phyloP scores from a whole-genome alignment of 1,284 basidiomycete genomes.

The Phlebopus sp. region DNA sequence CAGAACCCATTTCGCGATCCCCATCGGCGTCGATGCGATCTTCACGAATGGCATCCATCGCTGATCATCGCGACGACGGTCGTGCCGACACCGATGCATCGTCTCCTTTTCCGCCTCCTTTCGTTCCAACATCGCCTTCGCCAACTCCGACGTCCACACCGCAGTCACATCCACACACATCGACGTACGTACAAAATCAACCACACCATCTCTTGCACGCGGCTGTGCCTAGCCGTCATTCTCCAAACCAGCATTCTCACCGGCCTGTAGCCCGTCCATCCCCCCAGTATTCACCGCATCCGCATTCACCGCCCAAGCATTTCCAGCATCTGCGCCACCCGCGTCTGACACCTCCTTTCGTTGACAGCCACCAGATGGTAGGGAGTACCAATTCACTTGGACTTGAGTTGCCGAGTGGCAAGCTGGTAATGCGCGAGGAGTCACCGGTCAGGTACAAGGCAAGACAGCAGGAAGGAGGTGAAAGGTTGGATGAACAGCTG shows the following conservation, averaged over 20 bases:
- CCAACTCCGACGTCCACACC: slow-evolving; percentile 8
- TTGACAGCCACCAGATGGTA: slow-evolving; percentile 24
- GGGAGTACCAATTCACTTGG: slow-evolving; percentile 25
- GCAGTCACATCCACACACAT: slow-evolving; percentile 5
- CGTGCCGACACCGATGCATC: slow-evolving; percentile 1
- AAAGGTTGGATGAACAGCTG: slow-evolving; percentile 8
- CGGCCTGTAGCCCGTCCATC: slow-evolving; percentile 14
- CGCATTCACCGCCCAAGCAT: slow-evolving; percentile 12
- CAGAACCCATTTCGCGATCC: slow-evolving; percentile 10
- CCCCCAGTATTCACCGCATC: slow-evolving; percentile 20
- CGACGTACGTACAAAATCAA: slow-evolving; percentile 10
- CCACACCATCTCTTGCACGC: slow-evolving; percentile 2
- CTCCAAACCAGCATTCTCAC: slow-evolving; percentile 22
- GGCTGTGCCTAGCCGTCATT: not conserved
- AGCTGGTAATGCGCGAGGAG: slow-evolving; percentile 6
- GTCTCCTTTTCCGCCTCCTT: not conserved
- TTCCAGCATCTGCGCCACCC: slow-evolving; percentile 11
- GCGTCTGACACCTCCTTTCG: not conserved
- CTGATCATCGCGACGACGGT: slow-evolving; percentile 5
- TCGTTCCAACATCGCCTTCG: not conserved
- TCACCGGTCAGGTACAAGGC: slow-evolving; percentile 7
- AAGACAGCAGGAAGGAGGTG: not conserved
- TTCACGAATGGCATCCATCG: slow-evolving; percentile 2
- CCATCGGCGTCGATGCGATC: slow-evolving; percentile 1
- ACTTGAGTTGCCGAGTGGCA: slow-evolving; percentile 11